Evolutionary conservation across 2,329 filamentous ascomycete genomes (phyloP).

Genomic region (Sporothrix pallida): DNA sequence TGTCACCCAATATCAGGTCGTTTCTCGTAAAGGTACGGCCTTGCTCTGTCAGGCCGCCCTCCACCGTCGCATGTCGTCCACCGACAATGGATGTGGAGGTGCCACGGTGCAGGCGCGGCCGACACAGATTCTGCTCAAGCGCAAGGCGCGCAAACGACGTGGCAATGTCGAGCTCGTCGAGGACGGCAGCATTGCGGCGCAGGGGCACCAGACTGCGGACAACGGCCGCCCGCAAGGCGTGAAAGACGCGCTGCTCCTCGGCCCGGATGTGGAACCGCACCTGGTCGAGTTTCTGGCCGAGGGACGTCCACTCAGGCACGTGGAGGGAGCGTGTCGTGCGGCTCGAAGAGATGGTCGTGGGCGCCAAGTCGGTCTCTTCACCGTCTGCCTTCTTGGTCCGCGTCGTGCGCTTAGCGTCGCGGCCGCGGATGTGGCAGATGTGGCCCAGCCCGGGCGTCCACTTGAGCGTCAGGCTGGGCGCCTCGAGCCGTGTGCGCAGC

Average conservation of each 20-base stretch:
- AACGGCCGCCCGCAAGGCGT: constrained; percentile 73
- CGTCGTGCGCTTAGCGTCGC: constrained; percentile 58
- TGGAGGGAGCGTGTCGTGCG: constrained; percentile 87
- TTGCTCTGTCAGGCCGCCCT: constrained; percentile 77
- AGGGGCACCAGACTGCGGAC: constrained; percentile 83
- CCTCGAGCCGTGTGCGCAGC: constrained; percentile 66
- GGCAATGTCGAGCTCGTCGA: constrained; percentile 91
- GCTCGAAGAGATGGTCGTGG: constrained; percentile 72
- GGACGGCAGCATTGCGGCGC: constrained; percentile 84
- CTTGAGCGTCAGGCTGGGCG: constrained; percentile 73
- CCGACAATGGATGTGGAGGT: constrained; percentile 77
- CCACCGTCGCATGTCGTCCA: constrained; percentile 91
- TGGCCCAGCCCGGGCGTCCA: constrained; percentile 90
- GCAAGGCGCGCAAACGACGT: constrained; percentile 85
- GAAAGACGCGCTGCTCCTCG: constrained; percentile 84
- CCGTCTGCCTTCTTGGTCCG: neutral
- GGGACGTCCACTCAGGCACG: constrained; percentile 78
- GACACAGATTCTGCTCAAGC: constrained; percentile 71
- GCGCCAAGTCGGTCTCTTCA: too few species aligned
- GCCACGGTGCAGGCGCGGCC: constrained; percentile 72
- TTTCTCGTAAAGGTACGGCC: constrained; percentile 69
- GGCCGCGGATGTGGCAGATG: constrained; percentile 87
- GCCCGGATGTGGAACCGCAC: constrained; percentile 75
- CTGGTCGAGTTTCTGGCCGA: constrained; percentile 81
- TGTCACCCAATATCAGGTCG: constrained; percentile 63